Percentiles rank a stretch among this genome's conserved stretches.
Conservation (phyloP, 1,284 basidiomycete species). For the Fomes fomentarius region DNA sequence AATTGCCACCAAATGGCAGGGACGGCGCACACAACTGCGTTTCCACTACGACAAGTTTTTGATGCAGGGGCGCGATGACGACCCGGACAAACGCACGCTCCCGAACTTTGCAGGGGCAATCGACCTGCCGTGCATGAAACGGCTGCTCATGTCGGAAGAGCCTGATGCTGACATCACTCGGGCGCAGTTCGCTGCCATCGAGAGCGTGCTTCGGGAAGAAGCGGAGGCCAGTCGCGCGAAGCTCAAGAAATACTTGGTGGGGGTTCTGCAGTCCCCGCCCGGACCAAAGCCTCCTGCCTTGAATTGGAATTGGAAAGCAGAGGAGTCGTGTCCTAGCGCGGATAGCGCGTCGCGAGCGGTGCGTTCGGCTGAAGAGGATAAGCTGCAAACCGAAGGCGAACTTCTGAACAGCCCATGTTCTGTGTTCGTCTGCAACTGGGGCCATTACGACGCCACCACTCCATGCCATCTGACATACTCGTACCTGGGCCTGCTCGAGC, state of each 20-base stretch:
- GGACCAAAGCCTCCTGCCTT: neutral
- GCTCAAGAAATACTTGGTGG: neutral
- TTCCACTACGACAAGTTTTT: slow-evolving; percentile 2
- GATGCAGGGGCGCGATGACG: neutral
- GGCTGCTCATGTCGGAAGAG: neutral
- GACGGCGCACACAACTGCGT: neutral
- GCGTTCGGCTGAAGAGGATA: too few species aligned
- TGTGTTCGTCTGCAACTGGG: neutral
- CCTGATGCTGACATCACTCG: neutral
- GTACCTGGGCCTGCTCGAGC: neutral
- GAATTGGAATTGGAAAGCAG: neutral
- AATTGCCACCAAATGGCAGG: slow-evolving; percentile 1
- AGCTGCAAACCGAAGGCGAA: too few species aligned
- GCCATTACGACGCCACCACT: neutral
- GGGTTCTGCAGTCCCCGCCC: neutral
- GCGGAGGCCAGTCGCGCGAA: neutral
- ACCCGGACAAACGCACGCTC: neutral
- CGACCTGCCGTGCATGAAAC: neutral
- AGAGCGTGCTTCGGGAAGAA: neutral
- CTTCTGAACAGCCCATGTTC: neutral
- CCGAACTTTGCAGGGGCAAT: neutral
- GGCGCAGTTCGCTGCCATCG: neutral
- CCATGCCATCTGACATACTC: neutral
- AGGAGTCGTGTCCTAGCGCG: too few species aligned
- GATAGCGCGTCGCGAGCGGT: too few species aligned